Conservation (phyloP, 2,329 filamentous ascomycete genomes). For the Neofusicoccum kwambonambiense region DNA sequence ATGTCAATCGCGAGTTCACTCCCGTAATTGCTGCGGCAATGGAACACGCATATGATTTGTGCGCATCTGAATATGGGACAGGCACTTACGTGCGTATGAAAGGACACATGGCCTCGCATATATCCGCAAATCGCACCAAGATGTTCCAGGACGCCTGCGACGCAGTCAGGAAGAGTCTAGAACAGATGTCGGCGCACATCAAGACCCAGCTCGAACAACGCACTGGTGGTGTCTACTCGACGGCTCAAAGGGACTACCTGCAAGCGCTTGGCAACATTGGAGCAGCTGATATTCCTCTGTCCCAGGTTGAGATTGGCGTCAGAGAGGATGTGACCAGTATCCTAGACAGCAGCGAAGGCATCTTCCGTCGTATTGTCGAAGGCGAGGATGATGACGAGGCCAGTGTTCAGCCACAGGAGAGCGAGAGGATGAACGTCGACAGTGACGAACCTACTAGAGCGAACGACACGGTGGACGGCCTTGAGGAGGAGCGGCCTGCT, state of each 20-base stretch:
- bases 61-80: slow-evolving; percentile 44
- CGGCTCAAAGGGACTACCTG: slow-evolving; percentile 40
- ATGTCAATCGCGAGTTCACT: slow-evolving; percentile 55
- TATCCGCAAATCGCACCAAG: slow-evolving; percentile 37
- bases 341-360: background rate
- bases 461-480: too few species aligned
- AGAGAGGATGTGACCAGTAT: background rate
- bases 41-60: slow-evolving; percentile 47
- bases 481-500: too few species aligned
- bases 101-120: slow-evolving; percentile 45
- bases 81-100: slow-evolving; percentile 57
- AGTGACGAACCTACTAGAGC: too few species aligned
- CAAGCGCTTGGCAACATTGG: slow-evolving; percentile 31
- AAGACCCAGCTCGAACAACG: slow-evolving; percentile 44
- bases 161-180: slow-evolving; percentile 42
- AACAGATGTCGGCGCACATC: slow-evolving; percentile 44
- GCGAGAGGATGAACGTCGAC: background rate
- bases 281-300: background rate
- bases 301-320: background rate
- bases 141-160: slow-evolving; percentile 54
- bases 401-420: background rate
- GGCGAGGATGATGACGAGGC: background rate
- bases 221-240: slow-evolving; percentile 44
- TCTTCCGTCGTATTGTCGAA: slow-evolving; percentile 9
- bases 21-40: slow-evolving; percentile 50